phyloP scores from a whole-genome alignment of 1,284 basidiomycete genomes.

The Leccinum solheimii region DNA sequence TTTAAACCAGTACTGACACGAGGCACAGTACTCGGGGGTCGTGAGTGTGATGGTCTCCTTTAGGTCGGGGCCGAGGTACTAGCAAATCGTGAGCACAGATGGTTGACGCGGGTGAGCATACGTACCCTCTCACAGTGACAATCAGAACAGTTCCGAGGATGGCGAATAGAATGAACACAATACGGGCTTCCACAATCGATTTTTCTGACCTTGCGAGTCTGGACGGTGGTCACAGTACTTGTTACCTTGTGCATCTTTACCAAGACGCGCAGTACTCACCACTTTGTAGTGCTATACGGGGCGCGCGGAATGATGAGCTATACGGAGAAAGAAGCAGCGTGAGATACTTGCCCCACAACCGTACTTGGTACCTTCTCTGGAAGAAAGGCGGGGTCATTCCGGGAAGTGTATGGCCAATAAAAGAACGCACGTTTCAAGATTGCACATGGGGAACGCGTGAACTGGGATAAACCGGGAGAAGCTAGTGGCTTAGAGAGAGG shows the following conservation, averaged over 20 bases:
- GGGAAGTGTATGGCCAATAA: constrained; percentile 15
- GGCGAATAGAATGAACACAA: constrained; percentile 58
- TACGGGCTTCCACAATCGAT: constrained; percentile 60
- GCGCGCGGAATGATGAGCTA: constrained; percentile 17
- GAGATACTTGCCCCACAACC: constrained; percentile 69
- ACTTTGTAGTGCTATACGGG: constrained; percentile 51
- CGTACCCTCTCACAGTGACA: constrained; percentile 54
- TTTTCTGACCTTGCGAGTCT: constrained; percentile 61
- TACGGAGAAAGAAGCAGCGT: constrained; percentile 30
- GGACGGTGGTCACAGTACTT: constrained; percentile 19
- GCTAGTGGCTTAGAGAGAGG: constrained; percentile 19
- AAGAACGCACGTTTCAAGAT: constrained; percentile 64
- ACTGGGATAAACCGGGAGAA: constrained; percentile 20
- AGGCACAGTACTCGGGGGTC: constrained; percentile 57
- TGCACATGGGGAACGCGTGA: constrained; percentile 55
- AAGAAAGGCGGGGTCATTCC: constrained; percentile 20
- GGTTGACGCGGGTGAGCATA: constrained; percentile 20
- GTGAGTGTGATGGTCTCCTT: constrained; percentile 56
- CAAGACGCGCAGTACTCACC: constrained; percentile 36
- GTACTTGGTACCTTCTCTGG: constrained; percentile 72
- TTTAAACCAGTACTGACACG: constrained; percentile 67
- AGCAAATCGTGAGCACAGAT: constrained; percentile 15
- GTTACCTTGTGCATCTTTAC: neutral
- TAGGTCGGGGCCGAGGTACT: constrained; percentile 71
- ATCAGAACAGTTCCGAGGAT: constrained; percentile 53